Percentiles rank a stretch among this genome's conserved stretches.
Evolutionary conservation across 2,329 filamentous ascomycete species (phyloP).

Genomic region (Fusarium brachygibbosum): DNA sequence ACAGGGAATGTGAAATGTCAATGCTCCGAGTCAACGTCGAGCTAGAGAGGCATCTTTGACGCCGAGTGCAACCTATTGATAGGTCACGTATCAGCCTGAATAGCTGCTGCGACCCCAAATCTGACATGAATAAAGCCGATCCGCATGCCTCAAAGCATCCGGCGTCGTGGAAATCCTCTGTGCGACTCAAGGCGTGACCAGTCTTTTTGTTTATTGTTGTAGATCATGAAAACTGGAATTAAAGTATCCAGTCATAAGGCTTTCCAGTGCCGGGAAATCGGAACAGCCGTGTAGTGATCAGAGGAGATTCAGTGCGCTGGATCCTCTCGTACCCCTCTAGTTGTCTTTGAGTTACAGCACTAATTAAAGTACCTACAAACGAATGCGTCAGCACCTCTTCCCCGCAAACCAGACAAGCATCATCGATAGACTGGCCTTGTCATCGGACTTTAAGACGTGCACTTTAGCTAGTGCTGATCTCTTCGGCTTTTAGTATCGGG

Average conservation of each 20-base stretch:
- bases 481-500: slow-evolving; percentile 11
- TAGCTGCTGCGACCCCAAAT: slow-evolving; percentile 5
- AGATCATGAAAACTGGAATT: slow-evolving; percentile 18
- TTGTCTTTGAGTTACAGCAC: not conserved
- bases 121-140: slow-evolving; percentile 24
- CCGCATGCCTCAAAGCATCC: not conserved
- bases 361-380: not conserved
- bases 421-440: slow-evolving; percentile 17
- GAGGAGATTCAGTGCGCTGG: not conserved
- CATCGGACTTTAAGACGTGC: slow-evolving; percentile 3
- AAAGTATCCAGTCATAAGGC: not conserved
- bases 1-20: slow-evolving; percentile 18
- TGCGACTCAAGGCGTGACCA: slow-evolving; percentile 8
- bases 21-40: slow-evolving; percentile 15
- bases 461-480: slow-evolving; percentile 25
- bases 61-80: slow-evolving; percentile 25
- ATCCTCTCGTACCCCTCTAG: not conserved
- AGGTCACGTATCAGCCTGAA: slow-evolving; percentile 22
- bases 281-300: not conserved
- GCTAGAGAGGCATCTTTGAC: slow-evolving; percentile 3
- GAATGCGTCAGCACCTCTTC: slow-evolving; percentile 17
- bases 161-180: not conserved
- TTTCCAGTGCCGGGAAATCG: not conserved
- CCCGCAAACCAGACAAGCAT: slow-evolving; percentile 19
- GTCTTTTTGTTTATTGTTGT: not conserved